Conservation (phyloP, 768 basidiomycete genomes). For the Amyloporia xantha region DNA sequence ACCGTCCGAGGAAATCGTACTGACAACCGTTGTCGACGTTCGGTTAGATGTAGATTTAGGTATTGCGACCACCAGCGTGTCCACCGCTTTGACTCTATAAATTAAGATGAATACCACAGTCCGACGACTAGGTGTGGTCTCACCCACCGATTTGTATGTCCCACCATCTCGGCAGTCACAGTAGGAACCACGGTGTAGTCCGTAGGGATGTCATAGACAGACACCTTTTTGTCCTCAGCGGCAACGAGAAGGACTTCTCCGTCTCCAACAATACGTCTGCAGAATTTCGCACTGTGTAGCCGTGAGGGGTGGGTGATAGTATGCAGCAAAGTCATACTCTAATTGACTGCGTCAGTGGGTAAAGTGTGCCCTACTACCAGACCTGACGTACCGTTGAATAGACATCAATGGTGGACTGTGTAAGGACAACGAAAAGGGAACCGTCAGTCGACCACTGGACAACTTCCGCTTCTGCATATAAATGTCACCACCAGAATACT, state of each 20-base stretch:
- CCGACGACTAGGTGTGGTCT: background rate
- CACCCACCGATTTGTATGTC: constrained; percentile 81
- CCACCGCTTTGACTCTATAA: constrained; percentile 73
- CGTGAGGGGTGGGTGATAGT: constrained; percentile 74
- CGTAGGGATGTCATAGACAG: constrained; percentile 60
- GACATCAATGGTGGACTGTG: constrained; percentile 68
- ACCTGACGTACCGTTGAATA: constrained; percentile 64
- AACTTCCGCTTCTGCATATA: constrained; percentile 73
- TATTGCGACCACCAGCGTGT: constrained; percentile 55
- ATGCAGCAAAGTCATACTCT: constrained; percentile 78
- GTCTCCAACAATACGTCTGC: constrained; percentile 44
- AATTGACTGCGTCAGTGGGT: constrained; percentile 3
- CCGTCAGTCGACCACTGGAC: constrained; percentile 84
- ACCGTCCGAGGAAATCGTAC: constrained; percentile 88
- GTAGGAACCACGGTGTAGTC: constrained; percentile 41
- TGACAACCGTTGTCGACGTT: constrained; percentile 52
- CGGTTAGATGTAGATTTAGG: constrained; percentile 28
- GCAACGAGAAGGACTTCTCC: constrained; percentile 75
- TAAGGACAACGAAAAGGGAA: constrained; percentile 72
- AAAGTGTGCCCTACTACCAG: background rate
- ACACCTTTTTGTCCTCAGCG: constrained; percentile 85
- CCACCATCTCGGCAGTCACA: constrained; percentile 66
- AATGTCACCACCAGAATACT: background rate
- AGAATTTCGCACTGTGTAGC: constrained; percentile 80
- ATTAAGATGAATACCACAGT: background rate